Evolutionary conservation across 2,329 filamentous ascomycete genomes (phyloP).

Genomic region (Pseudogymnoascus sp.): DNA sequence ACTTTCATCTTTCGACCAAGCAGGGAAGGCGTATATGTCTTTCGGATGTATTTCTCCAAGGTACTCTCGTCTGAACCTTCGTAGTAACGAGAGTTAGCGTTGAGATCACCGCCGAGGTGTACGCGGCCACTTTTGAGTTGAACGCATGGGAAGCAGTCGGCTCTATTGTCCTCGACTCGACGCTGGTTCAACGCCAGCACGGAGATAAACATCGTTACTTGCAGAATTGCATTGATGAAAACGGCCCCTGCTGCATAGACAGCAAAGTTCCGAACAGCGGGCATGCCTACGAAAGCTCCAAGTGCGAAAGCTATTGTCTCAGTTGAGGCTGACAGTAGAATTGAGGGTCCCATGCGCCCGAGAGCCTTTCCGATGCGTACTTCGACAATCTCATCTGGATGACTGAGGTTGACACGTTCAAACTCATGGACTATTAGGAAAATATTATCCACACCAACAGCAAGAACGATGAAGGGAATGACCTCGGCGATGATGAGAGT

Average conservation of each 20-base stretch:
- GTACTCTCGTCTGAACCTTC: slow-evolving; percentile 62
- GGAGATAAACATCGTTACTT: slow-evolving; percentile 95
- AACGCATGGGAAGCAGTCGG: slow-evolving; percentile 87
- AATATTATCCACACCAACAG: slow-evolving; percentile 97
- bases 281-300: slow-evolving; percentile 93
- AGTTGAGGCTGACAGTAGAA: slow-evolving; percentile 86
- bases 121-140: slow-evolving; percentile 66
- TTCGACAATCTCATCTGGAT: slow-evolving; percentile 81
- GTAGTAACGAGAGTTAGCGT: slow-evolving; percentile 39
- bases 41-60: slow-evolving; percentile 82
- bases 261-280: slow-evolving; percentile 93
- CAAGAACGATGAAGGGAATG: slow-evolving; percentile 92
- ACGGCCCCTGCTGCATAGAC: slow-evolving; percentile 94
- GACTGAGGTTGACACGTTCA: slow-evolving; percentile 84
- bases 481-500: slow-evolving; percentile 98
- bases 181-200: slow-evolving; percentile 85
- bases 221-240: slow-evolving; percentile 91
- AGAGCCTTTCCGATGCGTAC: slow-evolving; percentile 78
- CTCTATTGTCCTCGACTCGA: slow-evolving; percentile 77
- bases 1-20: slow-evolving; percentile 75
- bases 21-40: slow-evolving; percentile 74
- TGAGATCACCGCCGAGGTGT: slow-evolving; percentile 49
- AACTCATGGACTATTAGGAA: slow-evolving; percentile 98
- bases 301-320: slow-evolving; percentile 91
- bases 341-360: slow-evolving; percentile 95